These are phyloP conservation scores for Taphrina sp. DNA, from an alignment of 1,139 yeast genomes.

Conservation along the genomic window DNA sequence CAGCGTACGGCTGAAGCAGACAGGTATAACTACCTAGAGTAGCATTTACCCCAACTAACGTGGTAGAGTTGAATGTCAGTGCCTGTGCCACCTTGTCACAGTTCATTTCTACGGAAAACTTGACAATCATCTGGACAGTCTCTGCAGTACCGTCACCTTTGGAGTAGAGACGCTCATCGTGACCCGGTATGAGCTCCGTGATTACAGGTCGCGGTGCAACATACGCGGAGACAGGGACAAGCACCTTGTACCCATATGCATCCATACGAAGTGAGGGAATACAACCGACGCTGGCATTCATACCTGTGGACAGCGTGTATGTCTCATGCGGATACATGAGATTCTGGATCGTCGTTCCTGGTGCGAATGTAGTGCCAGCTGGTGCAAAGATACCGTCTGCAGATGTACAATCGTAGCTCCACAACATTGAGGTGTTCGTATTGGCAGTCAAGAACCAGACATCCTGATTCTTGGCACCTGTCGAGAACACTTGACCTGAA, in stretches of 20 bases:
- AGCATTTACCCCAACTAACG: slow-evolving; percentile 22
- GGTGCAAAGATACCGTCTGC: slow-evolving; percentile 29
- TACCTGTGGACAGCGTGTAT: slow-evolving; percentile 10
- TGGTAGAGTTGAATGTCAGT: slow-evolving; percentile 27
- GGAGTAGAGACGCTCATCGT: slow-evolving; percentile 30
- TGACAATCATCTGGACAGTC: slow-evolving; percentile 12
- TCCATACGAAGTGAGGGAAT: slow-evolving; percentile 19
- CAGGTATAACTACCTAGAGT: slow-evolving; percentile 17
- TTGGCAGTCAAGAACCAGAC: slow-evolving; percentile 32
- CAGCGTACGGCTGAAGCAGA: neutral
- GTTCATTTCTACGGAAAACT: slow-evolving; percentile 32
- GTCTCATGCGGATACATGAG: slow-evolving; percentile 33
- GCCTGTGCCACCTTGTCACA: slow-evolving; percentile 31
- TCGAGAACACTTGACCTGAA: slow-evolving; percentile 17
- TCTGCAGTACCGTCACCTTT: slow-evolving; percentile 3
- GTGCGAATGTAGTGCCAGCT: slow-evolving; percentile 9
- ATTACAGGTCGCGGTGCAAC: slow-evolving; percentile 29
- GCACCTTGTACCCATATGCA: slow-evolving; percentile 28
- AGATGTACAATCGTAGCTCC: slow-evolving; percentile 8
- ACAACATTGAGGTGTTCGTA: slow-evolving; percentile 15
- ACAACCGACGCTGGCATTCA: slow-evolving; percentile 30
- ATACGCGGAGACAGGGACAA: slow-evolving; percentile 31
- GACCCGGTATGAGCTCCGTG: slow-evolving; percentile 30
- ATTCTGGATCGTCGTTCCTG: slow-evolving; percentile 23
- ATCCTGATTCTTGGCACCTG: slow-evolving; percentile 27